Percentiles rank a stretch among this genome's conserved stretches.
phyloP scores from a whole-genome alignment of 1,284 basidiomycete species.

The Fistulinella staudtii region DNA sequence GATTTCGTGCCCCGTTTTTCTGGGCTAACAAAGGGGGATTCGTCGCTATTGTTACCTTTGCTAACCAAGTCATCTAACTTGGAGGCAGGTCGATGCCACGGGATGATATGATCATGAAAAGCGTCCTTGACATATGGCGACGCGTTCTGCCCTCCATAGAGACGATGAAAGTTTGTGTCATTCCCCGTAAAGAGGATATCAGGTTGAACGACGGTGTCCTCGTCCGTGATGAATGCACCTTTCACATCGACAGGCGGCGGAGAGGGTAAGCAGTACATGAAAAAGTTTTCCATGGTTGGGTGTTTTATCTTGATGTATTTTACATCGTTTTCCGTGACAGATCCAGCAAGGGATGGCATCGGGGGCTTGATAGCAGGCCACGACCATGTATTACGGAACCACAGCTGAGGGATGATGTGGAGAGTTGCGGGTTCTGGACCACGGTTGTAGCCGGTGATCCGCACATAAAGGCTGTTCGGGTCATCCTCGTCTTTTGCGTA shows the following conservation, averaged over 20 bases:
- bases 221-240: slow-evolving; percentile 57
- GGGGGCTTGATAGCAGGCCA: slow-evolving; percentile 83
- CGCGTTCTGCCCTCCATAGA: slow-evolving; percentile 86
- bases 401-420: slow-evolving; percentile 92
- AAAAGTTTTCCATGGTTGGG: slow-evolving; percentile 67
- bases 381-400: slow-evolving; percentile 98
- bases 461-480: slow-evolving; percentile 84
- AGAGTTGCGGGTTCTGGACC: slow-evolving; percentile 95
- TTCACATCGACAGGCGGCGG: slow-evolving; percentile 83
- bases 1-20: slow-evolving; percentile 88
- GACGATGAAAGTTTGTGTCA: slow-evolving; percentile 90
- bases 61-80: slow-evolving; percentile 30
- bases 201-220: slow-evolving; percentile 71
- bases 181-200: slow-evolving; percentile 93
- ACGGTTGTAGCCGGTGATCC: slow-evolving; percentile 95
- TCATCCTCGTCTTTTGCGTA: slow-evolving; percentile 97
- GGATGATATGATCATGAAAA: slow-evolving; percentile 97
- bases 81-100: slow-evolving; percentile 63
- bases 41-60: slow-evolving; percentile 33
- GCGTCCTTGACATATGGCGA: slow-evolving; percentile 91
- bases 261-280: slow-evolving; percentile 88
- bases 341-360: slow-evolving; percentile 67
- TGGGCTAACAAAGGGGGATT: slow-evolving; percentile 75
- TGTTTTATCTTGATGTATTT: slow-evolving; percentile 74
- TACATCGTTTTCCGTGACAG: slow-evolving; percentile 48